Evolutionary conservation across 106 monocot genomes (phyloP), one percentile per base, ranked within the genome.

Genomic region (Agapanthus africanus): DNA sequence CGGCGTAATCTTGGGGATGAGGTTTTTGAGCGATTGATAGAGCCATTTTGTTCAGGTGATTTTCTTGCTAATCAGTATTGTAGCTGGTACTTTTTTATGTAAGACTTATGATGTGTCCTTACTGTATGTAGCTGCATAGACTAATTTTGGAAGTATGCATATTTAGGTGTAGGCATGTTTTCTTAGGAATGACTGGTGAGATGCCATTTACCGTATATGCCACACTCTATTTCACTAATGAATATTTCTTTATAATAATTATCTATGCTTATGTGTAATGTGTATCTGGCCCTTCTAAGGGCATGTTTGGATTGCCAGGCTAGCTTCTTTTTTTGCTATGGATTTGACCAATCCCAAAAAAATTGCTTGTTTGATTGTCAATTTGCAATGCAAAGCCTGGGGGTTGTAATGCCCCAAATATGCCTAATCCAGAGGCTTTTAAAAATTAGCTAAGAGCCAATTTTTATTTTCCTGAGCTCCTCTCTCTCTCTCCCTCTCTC

Each of bases 1-100:
- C 86, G 92, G 50, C 88, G 97, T 35, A 99, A 99, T 76, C 92
- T 99, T 59, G 97, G 97, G 13, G 79, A 80, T 65, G 97, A 99
- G 78, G 97, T 99, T 42, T 99, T 99, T 74, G 97, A 99, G 63
- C 88, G 97, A 39, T 77, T 99, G 69, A 92, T 99, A 50, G 97
- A 99, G 71, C 97, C 97, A 22, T 99, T 99, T 75, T 99, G 97
- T 71, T 92, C 97, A 79, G 97, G 95, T 90, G 34, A 30, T 2
- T 69, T 47, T 47, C 46, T 47, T 47, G 44, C 49, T 4, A 40
- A 50, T 49, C 18, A 49, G n/a, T 32, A 3, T 66, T 40, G 42
- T 14, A 13, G 46, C 13, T 47, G 46, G 19, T 47, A 47, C 46
- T 47, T 47, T 7, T 47, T 5, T 15, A 4, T 15, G 46, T 47